phyloP scores from a whole-genome alignment of 2,329 filamentous ascomycete genomes.

The Capronia americana region DNA sequence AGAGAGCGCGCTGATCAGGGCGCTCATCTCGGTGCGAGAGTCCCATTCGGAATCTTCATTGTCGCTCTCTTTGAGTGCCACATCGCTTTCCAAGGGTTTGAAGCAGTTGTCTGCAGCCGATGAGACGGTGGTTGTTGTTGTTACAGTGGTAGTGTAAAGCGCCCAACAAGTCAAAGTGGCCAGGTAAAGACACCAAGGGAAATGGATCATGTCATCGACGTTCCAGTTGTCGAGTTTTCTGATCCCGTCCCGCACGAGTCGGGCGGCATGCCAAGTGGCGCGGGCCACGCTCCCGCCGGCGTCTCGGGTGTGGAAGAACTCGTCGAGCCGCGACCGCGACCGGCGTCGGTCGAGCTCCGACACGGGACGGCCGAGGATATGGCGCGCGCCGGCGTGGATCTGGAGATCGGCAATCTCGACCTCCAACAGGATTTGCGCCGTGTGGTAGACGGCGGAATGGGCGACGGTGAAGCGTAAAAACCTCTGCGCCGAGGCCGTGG shows the following conservation, averaged over 20 bases:
- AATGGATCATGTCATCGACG: not conserved
- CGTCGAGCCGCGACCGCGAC: not conserved
- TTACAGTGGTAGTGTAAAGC: not conserved
- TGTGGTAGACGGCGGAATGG: not conserved
- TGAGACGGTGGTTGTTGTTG: not conserved
- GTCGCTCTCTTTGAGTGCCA: not conserved
- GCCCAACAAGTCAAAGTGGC: conserved; percentile 4
- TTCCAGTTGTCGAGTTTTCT: not conserved
- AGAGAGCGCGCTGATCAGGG: not conserved
- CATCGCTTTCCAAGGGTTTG: not conserved
- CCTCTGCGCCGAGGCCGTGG: not conserved
- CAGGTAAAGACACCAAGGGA: conserved; percentile 3
- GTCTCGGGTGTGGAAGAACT: not conserved
- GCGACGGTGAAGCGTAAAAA: not conserved
- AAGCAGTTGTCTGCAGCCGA: not conserved
- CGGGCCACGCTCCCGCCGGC: not conserved
- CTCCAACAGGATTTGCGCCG: not conserved
- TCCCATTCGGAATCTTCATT: not conserved
- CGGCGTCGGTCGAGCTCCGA: not conserved
- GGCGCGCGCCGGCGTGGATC: not conserved
- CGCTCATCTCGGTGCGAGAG: not conserved
- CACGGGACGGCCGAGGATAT: not conserved
- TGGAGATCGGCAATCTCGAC: conserved; percentile 1
- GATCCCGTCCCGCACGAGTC: not conserved
- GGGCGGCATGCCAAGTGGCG: not conserved